phyloP scores from a whole-genome alignment of 331 rosid species.

The Prunus yedoensis region DNA sequence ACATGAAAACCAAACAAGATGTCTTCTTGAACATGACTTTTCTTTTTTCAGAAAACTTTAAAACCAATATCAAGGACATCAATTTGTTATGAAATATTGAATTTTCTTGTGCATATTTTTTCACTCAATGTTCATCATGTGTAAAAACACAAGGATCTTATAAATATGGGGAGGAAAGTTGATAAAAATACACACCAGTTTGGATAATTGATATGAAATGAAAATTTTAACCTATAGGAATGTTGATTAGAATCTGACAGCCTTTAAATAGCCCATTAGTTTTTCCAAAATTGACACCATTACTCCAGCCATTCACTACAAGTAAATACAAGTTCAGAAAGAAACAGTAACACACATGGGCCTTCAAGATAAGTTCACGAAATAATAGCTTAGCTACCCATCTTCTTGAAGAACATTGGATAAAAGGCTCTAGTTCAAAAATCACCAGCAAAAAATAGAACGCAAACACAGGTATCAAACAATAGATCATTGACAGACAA shows the following conservation, averaged over 20 bases:
- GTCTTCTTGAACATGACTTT: background rate
- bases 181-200: background rate
- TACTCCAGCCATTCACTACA: background rate
- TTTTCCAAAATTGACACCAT: background rate
- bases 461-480: background rate
- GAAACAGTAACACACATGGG: background rate
- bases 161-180: background rate
- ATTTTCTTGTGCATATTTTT: background rate
- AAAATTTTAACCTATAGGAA: background rate
- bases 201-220: background rate
- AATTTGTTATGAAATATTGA: background rate
- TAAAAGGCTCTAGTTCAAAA: background rate
- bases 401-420: background rate
- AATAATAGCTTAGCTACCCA: background rate
- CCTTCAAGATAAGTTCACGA: background rate
- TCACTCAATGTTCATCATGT: background rate
- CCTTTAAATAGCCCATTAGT: background rate
- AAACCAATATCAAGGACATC: background rate
- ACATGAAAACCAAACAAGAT: background rate
- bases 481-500: background rate
- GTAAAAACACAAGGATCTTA: constrained; percentile 3
- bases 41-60: background rate
- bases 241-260: background rate
- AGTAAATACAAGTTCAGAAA: background rate
- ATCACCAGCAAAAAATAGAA: background rate